Conservation (phyloP, 352 stramenopile genomes). For the Phytophthora pinifolia region DNA sequence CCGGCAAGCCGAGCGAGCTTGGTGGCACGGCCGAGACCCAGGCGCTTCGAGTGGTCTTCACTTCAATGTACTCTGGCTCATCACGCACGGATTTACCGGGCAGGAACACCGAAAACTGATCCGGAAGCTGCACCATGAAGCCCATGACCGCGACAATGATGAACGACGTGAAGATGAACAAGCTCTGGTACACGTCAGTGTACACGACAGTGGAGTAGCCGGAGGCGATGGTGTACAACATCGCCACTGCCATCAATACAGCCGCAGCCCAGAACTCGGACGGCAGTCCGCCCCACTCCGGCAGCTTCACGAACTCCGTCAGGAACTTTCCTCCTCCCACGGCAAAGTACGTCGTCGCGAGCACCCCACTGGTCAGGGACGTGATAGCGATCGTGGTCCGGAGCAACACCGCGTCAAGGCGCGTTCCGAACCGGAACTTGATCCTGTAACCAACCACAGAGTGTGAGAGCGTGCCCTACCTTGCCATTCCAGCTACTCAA, state of each 20-base stretch:
- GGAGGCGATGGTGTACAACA: constrained; percentile 73
- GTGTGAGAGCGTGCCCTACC: neutral
- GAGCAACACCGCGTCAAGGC: constrained; percentile 50
- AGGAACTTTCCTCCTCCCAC: constrained; percentile 81
- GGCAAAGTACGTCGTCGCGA: constrained; percentile 78
- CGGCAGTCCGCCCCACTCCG: constrained; percentile 53
- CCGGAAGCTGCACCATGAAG: constrained; percentile 53
- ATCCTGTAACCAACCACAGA: constrained; percentile 43
- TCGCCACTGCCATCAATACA: constrained; percentile 63
- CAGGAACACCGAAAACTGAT: constrained; percentile 62
- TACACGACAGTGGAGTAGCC: constrained; percentile 79
- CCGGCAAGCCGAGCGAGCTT: constrained; percentile 36
- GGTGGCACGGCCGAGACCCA: constrained; percentile 54
- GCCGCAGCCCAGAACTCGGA: constrained; percentile 73
- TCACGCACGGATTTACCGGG: constrained; percentile 38
- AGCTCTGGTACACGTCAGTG: constrained; percentile 81
- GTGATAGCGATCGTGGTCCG: constrained; percentile 71
- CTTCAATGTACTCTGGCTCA: constrained; percentile 41
- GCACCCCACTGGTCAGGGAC: constrained; percentile 61
- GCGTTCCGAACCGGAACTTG: constrained; percentile 75
- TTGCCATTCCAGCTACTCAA: neutral
- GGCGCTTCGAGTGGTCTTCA: constrained; percentile 46
- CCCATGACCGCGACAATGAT: constrained; percentile 61
- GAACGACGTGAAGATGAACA: constrained; percentile 84
- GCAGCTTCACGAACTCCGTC: constrained; percentile 69